Conservation (phyloP, 345 rosid species). For the Populus simonii region DNA sequence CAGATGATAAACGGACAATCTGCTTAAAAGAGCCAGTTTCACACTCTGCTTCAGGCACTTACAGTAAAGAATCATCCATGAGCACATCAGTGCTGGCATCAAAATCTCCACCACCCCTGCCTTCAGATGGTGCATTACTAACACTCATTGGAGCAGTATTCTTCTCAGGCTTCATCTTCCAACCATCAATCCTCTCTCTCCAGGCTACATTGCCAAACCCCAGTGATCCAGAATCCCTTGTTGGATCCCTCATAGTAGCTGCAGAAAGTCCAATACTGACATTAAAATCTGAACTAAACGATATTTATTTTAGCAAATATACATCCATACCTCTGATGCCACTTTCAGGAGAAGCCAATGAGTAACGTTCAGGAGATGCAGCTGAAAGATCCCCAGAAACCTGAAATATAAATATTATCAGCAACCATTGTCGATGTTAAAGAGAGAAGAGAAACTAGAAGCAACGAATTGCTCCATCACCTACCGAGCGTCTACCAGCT, state of each 20-base stretch:
- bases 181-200: constrained; percentile 42
- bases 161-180: constrained; percentile 40
- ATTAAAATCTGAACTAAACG: constrained; percentile 4
- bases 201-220: constrained; percentile 41
- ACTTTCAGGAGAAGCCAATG: constrained; percentile 38
- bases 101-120: constrained; percentile 33
- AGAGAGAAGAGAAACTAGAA: background rate
- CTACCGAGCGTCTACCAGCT: constrained; percentile 31
- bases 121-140: constrained; percentile 37
- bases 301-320: background rate
- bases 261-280: background rate
- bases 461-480: background rate
- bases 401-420: constrained; percentile 11
- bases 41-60: constrained; percentile 5
- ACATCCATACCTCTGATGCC: constrained; percentile 28
- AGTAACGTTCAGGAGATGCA: constrained; percentile 38
- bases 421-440: background rate
- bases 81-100: constrained; percentile 34
- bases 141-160: constrained; percentile 32
- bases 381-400: constrained; percentile 40
- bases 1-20: background rate
- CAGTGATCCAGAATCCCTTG: constrained; percentile 26
- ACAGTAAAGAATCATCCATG: constrained; percentile 36
- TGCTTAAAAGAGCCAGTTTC: background rate
- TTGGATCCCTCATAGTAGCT: constrained; percentile 31